Evolutionary conservation across 2,329 filamentous ascomycete species (phyloP).

Genomic region (Beauveria scarabaeidicola): DNA sequence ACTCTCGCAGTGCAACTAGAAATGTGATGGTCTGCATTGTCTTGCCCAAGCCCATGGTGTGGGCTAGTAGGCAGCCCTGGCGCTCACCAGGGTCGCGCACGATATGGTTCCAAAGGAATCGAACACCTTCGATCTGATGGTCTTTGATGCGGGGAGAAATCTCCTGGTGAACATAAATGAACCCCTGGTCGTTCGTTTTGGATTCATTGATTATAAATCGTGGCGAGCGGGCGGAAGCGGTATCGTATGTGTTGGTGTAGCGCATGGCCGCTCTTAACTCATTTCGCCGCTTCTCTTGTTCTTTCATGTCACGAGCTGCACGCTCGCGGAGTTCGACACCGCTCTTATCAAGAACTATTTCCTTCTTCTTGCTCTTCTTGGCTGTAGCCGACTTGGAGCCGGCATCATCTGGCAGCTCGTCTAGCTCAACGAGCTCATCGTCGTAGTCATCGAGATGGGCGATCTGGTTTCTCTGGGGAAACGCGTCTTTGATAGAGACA

Average conservation of each 20-base stretch:
- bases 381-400: neutral
- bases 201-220: conserved; percentile 58
- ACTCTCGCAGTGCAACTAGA: conserved; percentile 64
- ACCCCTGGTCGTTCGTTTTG: conserved; percentile 45
- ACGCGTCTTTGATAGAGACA: conserved; percentile 16
- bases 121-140: conserved; percentile 73
- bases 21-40: conserved; percentile 86
- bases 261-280: conserved; percentile 36
- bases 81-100: conserved; percentile 48
- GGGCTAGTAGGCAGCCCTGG: conserved; percentile 74
- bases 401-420: conserved; percentile 13
- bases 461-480: conserved; percentile 27
- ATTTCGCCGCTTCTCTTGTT: conserved; percentile 44
- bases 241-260: conserved; percentile 28
- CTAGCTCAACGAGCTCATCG: conserved; percentile 15
- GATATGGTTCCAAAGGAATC: conserved; percentile 83
- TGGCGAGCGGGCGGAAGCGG: conserved; percentile 35
- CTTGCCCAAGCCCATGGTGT: conserved; percentile 89
- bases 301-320: conserved; percentile 43
- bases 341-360: conserved; percentile 28
- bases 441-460: conserved; percentile 19
- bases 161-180: conserved; percentile 55
- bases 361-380: conserved; percentile 15
- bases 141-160: conserved; percentile 62
- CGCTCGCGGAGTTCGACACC: conserved; percentile 45